Evolutionary conservation across 441 rosid species (phyloP).

Genomic region (Euphorbia neoarborescens): DNA sequence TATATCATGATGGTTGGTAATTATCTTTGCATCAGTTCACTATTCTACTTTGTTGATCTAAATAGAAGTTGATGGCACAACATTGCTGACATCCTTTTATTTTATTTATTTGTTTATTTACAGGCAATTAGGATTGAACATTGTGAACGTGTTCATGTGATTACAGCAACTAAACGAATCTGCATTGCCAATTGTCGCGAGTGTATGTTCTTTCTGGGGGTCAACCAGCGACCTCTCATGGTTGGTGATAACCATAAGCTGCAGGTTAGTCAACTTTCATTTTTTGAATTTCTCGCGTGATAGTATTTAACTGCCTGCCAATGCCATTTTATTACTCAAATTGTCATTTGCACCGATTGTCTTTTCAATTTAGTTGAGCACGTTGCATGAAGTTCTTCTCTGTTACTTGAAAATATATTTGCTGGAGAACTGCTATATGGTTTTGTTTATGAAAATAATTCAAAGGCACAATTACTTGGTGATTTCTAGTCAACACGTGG

Average conservation of each 20-base stretch:
- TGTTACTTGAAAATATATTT: not conserved
- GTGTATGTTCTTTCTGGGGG: constrained; percentile 92
- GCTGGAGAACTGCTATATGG: not conserved
- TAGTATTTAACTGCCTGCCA: not conserved
- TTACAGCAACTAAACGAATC: constrained; percentile 74
- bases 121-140: constrained; percentile 95
- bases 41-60: not conserved
- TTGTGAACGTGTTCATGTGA: constrained; percentile 96
- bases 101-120: constrained; percentile 9
- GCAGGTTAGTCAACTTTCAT: constrained; percentile 39
- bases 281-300: not conserved
- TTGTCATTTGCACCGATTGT: not conserved
- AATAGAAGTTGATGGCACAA: not conserved
- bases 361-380: not conserved
- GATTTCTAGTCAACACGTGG: not conserved
- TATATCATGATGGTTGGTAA: not conserved
- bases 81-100: constrained; percentile 17
- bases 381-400: not conserved
- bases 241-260: constrained; percentile 97
- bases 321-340: not conserved
- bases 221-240: constrained; percentile 88
- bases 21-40: not conserved
- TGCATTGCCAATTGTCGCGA: constrained; percentile 97
- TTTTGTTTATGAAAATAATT: not conserved
- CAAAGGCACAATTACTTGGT: not conserved